Evolutionary conservation across 1,284 basidiomycete species (phyloP).

Genomic region (Blastosporella zonata): DNA sequence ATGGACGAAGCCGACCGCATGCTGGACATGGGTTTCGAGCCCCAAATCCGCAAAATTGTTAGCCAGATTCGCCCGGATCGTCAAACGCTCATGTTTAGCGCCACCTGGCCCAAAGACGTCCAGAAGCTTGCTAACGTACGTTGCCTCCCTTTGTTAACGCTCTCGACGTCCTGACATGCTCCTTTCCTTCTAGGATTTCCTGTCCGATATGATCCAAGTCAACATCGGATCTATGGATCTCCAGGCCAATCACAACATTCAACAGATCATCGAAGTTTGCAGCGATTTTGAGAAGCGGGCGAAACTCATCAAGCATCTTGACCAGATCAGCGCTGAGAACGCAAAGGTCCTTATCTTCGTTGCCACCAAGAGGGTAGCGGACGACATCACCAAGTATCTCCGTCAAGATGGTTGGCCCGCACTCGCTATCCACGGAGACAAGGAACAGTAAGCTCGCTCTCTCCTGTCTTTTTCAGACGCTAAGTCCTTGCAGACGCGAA

Average conservation of each 20-base stretch:
- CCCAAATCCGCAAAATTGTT: slow-evolving; percentile 98
- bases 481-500: slow-evolving; percentile 66
- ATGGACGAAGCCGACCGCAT: slow-evolving; percentile 99
- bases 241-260: slow-evolving; percentile 97
- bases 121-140: slow-evolving; percentile 89
- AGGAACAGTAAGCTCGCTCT: slow-evolving; percentile 79
- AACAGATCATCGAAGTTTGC: slow-evolving; percentile 95
- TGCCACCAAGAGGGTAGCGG: slow-evolving; percentile 95
- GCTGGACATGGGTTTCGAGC: slow-evolving; percentile 99
- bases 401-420: slow-evolving; percentile 99
- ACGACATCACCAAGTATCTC: slow-evolving; percentile 97
- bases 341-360: slow-evolving; percentile 99
- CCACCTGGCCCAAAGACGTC: slow-evolving; percentile 99
- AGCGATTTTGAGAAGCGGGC: slow-evolving; percentile 97
- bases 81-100: slow-evolving; percentile 96
- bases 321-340: slow-evolving; percentile 94
- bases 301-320: slow-evolving; percentile 96
- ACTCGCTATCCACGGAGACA: slow-evolving; percentile 98
- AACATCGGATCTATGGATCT: slow-evolving; percentile 99
- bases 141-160: slow-evolving; percentile 1
- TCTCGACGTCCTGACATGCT: slow-evolving; percentile 8
- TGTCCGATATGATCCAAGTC: slow-evolving; percentile 95
- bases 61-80: slow-evolving; percentile 95
- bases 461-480: slow-evolving; percentile 12
- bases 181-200: slow-evolving; percentile 70